These are phyloP conservation scores for Trichoderma gracile DNA, from an alignment of 2,329 filamentous ascomycete genomes.

Conservation along the genomic window DNA sequence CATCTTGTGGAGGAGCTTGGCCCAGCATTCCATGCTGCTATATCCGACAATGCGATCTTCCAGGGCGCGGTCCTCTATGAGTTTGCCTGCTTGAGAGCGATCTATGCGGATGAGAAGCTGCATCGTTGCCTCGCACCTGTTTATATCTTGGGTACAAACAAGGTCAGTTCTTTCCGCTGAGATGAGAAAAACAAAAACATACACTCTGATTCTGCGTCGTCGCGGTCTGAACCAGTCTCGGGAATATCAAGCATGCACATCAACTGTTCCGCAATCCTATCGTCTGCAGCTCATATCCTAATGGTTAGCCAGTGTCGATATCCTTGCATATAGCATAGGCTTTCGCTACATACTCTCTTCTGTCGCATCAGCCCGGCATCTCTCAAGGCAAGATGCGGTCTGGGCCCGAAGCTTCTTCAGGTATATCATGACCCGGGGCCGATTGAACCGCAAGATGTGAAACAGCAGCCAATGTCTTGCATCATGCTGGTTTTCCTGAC, in stretches of 20 bases:
- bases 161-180: neutral
- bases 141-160: neutral
- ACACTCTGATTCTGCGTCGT: too few species aligned
- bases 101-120: neutral
- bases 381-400: neutral
- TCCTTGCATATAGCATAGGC: neutral
- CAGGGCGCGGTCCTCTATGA: neutral
- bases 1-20: neutral
- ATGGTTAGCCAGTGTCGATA: neutral
- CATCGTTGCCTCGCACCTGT: neutral
- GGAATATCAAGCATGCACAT: neutral
- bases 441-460: neutral
- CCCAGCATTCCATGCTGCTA: conserved; percentile 13
- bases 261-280: neutral
- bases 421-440: neutral
- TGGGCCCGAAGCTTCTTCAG: neutral
- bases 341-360: neutral
- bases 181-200: neutral
- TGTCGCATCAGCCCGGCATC: neutral
- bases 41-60: neutral
- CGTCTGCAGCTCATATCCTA: neutral
- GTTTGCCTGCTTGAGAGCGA: neutral
- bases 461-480: neutral
- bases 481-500: neutral
- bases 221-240: neutral